Evolutionary conservation across 257 asterid genomes (phyloP), one percentile per base, ranked within the genome.

Genomic region (Nicotiana benthamiana): DNA sequence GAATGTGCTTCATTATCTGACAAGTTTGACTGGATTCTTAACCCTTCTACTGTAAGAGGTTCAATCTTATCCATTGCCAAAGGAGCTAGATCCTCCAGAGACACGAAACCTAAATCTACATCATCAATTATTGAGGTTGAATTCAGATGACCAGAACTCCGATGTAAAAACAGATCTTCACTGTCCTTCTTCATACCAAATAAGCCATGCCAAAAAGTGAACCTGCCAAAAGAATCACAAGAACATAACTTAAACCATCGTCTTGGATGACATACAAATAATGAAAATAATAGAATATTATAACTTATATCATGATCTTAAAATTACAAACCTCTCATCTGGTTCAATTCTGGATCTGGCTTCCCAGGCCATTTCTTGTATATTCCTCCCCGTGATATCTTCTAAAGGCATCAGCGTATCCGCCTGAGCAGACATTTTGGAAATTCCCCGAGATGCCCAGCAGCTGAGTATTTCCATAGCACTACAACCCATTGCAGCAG

Each of bases 391-490:
- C 0, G 94, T 92, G 83, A 92, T 84, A 78, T 93, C 95, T 83
- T 89, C 97, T 87, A 93, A 84, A 86, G 93, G 93, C 93, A 93
- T 88, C 89, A 91, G 81, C 40, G 86, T 87, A 52, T 87, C 87
- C 67, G 85, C 88, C 84, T 88, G 93, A 76, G 65, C 43, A 83
- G 84, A 86, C 94, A 93, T 88, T 82, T 85, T 88, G 76, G 89
- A 90, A 65, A 88, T 88, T 85, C 99, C 97, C 77, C 26, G 90
- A 7, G 89, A 85, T 77, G 97, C 94, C 97, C 97, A 95, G 79
- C 82, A 64, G 76, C 83, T 88, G 57, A 95, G 83, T 79, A 83
- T 86, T 82, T 95, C 97, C 90, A 87, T 80, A 61, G 83, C 62
- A 17, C 77, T 86, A 75, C 79, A 83, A 77, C 98, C 98, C 93